A percentile compares a stretch with the other conserved stretches of the same genome.
Conservation (phyloP, 495 filamentous ascomycete genomes). For the Aspergillus sclerotioniger region DNA sequence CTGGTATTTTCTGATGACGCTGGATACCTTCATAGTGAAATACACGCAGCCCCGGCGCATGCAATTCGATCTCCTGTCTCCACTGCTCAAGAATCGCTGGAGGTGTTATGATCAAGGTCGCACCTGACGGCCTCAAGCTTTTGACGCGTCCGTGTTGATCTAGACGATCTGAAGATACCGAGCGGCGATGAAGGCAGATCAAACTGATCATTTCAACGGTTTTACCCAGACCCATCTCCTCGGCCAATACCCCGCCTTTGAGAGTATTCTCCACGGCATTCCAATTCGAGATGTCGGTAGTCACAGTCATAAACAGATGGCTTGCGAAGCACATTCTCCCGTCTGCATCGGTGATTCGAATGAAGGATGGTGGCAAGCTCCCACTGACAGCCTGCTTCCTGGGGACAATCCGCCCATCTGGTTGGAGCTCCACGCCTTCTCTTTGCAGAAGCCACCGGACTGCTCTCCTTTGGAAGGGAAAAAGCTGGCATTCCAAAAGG, state of each 20-base stretch:
- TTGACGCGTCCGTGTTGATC: constrained; percentile 25
- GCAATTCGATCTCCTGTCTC: constrained; percentile 71
- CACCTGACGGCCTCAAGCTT: constrained; percentile 39
- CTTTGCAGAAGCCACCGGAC: constrained; percentile 65
- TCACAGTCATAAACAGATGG: constrained; percentile 61
- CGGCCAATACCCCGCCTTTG: constrained; percentile 70
- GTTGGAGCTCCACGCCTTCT: constrained; percentile 50
- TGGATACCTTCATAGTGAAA: constrained; percentile 51
- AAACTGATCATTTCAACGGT: constrained; percentile 85
- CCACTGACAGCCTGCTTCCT: constrained; percentile 13
- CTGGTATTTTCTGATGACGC: constrained; percentile 36
- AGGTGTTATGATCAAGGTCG: constrained; percentile 87
- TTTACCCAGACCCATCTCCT: constrained; percentile 97
- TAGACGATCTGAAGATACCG: constrained; percentile 12
- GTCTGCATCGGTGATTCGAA: constrained; percentile 43
- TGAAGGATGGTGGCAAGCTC: constrained; percentile 34
- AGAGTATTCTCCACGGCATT: constrained; percentile 34
- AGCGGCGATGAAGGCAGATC: constrained; percentile 60
- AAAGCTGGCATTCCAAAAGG: constrained; percentile 52
- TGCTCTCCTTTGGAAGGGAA: constrained; percentile 72
- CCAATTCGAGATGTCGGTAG: constrained; percentile 50
- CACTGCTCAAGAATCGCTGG: constrained; percentile 81
- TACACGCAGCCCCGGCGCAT: constrained; percentile 61
- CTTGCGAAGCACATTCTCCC: constrained; percentile 58
- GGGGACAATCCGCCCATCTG: constrained; percentile 29